Conservation (phyloP, 371 early-diverging fungal genomes). For the Haplosporangium sp. region DNA sequence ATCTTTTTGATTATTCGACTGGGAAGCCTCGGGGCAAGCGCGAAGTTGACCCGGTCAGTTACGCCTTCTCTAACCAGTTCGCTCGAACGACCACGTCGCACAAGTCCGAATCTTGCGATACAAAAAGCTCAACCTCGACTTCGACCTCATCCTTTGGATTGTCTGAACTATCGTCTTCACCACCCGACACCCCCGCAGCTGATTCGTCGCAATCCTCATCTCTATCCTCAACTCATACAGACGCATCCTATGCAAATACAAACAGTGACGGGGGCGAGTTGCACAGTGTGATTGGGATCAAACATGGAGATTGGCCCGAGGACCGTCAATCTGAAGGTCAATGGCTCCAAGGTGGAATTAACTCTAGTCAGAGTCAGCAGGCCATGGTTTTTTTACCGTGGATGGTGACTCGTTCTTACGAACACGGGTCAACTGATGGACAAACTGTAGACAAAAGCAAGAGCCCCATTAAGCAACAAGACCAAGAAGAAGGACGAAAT, state of each 20-base stretch:
- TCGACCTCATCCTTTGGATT: too few species aligned
- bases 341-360: slow-evolving; percentile 33
- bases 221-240: slow-evolving; percentile 1
- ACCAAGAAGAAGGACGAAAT: too few species aligned
- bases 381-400: slow-evolving; percentile 40
- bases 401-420: background rate
- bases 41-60: background rate
- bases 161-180: too few species aligned
- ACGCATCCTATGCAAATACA: slow-evolving; percentile 7
- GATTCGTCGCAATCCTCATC: background rate
- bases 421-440: too few species aligned
- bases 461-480: too few species aligned
- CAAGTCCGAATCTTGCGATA: too few species aligned
- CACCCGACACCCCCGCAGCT: too few species aligned
- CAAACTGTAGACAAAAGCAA: too few species aligned
- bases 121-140: too few species aligned
- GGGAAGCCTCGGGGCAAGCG: slow-evolving; percentile 15
- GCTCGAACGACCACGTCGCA: background rate
- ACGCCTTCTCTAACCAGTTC: slow-evolving; percentile 26
- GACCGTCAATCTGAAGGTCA: slow-evolving; percentile 17
- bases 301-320: slow-evolving; percentile 41
- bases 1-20: slow-evolving; percentile 40
- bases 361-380: slow-evolving; percentile 20
- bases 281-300: slow-evolving; percentile 49
- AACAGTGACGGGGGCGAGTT: slow-evolving; percentile 18